Evolutionary conservation across 306 rosid genomes (phyloP).

Genomic region (Rubus idaeus): DNA sequence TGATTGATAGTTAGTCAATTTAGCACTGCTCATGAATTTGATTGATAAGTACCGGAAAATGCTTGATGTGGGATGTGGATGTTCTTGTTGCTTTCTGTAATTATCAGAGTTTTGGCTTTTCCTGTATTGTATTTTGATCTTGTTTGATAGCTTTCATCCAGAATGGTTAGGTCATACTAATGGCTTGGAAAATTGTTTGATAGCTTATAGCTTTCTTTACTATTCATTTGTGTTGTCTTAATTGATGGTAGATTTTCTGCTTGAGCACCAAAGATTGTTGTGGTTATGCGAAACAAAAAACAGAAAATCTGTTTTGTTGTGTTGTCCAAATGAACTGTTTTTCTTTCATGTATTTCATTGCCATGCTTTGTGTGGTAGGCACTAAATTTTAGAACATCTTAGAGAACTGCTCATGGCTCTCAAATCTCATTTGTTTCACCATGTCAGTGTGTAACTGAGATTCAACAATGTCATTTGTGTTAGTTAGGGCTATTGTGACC

Average conservation of each 20-base stretch:
- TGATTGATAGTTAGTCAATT: not conserved
- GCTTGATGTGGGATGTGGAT: not conserved
- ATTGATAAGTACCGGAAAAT: not conserved
- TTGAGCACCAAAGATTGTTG: not conserved
- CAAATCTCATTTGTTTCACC: not conserved
- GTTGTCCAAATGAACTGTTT: not conserved
- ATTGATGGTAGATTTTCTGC: not conserved
- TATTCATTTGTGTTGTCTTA: not conserved
- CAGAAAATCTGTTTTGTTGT: not conserved
- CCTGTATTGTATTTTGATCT: not conserved
- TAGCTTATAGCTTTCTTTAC: not conserved
- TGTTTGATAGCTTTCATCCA: not conserved
- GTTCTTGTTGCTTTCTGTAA: not conserved
- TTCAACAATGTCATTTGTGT: not conserved
- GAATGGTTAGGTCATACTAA: not conserved
- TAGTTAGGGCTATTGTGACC: not conserved
- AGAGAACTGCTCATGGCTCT: constrained; percentile 4
- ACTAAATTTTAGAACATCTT: not conserved
- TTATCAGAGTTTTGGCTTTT: not conserved
- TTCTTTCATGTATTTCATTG: not conserved
- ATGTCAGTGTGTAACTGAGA: not conserved
- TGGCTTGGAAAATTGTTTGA: not conserved
- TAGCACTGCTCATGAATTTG: not conserved
- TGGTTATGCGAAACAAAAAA: not conserved
- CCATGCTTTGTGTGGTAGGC: not conserved